Evolutionary conservation across 169 alveolate genomes (phyloP).

Genomic region (Cryptosporidium felis): DNA sequence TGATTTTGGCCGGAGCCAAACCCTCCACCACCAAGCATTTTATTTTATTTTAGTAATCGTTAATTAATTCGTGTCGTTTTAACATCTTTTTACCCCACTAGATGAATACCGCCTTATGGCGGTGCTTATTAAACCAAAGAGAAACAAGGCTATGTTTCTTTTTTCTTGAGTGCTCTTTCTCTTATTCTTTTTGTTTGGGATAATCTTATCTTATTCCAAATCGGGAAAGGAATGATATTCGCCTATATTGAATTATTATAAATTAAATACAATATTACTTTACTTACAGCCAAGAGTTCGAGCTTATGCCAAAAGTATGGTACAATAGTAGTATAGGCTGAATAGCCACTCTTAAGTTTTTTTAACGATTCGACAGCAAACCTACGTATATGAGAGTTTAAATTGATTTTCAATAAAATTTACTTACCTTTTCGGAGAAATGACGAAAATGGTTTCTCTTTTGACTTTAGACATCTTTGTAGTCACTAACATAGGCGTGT

Average conservation of each 20-base stretch:
- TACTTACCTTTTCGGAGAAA: conserved; percentile 72
- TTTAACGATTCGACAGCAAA: conserved; percentile 40
- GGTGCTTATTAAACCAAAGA: background rate
- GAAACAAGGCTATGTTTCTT: background rate
- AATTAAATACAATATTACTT: background rate
- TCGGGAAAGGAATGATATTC: conserved; percentile 25
- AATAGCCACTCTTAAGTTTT: background rate
- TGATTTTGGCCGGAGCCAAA: conserved; percentile 59
- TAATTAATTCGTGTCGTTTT: conserved; percentile 21
- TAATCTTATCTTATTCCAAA: conserved; percentile 38
- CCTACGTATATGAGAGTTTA: background rate
- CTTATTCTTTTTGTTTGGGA: conserved; percentile 36
- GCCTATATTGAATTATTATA: conserved; percentile 24
- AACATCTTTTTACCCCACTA: conserved; percentile 63
- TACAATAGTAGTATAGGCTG: background rate
- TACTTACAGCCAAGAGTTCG: conserved; percentile 64
- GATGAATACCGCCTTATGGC: conserved; percentile 41
- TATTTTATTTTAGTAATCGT: background rate
- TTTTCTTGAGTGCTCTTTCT: conserved; percentile 49
- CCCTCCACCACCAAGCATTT: conserved; percentile 70
- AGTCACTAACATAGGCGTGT: conserved; percentile 74
- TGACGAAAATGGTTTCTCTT: conserved; percentile 73
- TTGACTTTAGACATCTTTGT: conserved; percentile 74
- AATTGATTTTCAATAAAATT: too few relatives aligned
- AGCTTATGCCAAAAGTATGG: conserved; percentile 74